Evolutionary conservation across 2,329 filamentous ascomycete species (phyloP).

Genomic region (Trichoderma harzianum): DNA sequence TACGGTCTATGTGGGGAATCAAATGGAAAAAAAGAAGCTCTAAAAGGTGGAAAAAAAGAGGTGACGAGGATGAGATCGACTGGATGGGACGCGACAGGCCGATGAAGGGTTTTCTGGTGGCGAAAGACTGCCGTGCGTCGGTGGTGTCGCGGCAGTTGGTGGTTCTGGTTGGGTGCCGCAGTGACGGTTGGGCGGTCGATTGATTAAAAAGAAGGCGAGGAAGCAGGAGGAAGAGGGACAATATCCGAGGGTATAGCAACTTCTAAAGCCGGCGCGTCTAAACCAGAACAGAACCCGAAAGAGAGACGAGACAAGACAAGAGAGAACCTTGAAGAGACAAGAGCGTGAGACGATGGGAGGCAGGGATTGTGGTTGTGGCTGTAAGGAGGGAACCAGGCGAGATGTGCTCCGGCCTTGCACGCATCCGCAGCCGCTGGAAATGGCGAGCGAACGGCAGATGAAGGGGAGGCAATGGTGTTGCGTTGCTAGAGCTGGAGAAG

Average conservation of each 20-base stretch:
- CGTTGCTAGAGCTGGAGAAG: slow-evolving; percentile 24
- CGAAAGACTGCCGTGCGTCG: slow-evolving; percentile 14
- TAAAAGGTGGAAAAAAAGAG: slow-evolving; percentile 4
- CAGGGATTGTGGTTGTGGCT: slow-evolving; percentile 21
- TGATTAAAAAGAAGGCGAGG: slow-evolving; percentile 29
- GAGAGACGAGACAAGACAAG: slow-evolving; percentile 17
- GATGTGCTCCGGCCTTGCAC: slow-evolving; percentile 18
- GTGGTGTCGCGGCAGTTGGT: slow-evolving; percentile 10
- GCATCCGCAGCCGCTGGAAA: slow-evolving; percentile 28
- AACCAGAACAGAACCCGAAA: slow-evolving; percentile 33
- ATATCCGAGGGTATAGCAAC: slow-evolving; percentile 25
- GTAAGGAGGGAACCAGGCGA: slow-evolving; percentile 12
- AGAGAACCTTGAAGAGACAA: slow-evolving; percentile 19
- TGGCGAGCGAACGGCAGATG: slow-evolving; percentile 1
- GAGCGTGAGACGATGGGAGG: slow-evolving; percentile 19
- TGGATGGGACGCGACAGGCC: slow-evolving; percentile 12
- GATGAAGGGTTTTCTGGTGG: slow-evolving; percentile 10
- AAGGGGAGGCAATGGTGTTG: slow-evolving; percentile 20
- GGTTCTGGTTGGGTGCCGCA: slow-evolving; percentile 16
- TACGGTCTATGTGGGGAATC: slow-evolving; percentile 19
- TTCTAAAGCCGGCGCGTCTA: slow-evolving; percentile 44
- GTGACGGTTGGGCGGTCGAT: slow-evolving; percentile 16
- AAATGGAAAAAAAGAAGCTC: slow-evolving; percentile 12
- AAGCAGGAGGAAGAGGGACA: slow-evolving; percentile 22
- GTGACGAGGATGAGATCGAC: slow-evolving; percentile 3